phyloP scores from a whole-genome alignment of 768 basidiomycete genomes.

The Suillus bovinus region DNA sequence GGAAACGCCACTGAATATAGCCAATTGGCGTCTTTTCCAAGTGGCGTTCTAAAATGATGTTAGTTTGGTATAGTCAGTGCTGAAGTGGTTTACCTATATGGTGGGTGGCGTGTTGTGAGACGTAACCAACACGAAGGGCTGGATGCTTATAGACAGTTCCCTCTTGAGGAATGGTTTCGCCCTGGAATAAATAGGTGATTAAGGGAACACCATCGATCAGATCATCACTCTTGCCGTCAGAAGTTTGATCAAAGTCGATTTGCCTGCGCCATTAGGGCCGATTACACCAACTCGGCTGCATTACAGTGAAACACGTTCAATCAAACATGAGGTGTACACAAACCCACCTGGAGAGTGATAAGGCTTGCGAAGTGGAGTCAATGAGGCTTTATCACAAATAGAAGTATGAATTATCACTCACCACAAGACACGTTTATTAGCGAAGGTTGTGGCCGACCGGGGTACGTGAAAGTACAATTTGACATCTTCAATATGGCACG shows the following conservation, averaged over 20 bases:
- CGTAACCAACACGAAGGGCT: slow-evolving; percentile 90
- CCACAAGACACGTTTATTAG: slow-evolving; percentile 85
- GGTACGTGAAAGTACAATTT: slow-evolving; percentile 93
- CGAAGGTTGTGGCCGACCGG: slow-evolving; percentile 77
- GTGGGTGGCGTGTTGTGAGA: slow-evolving; percentile 97
- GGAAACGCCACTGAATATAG: slow-evolving; percentile 99
- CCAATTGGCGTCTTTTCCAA: slow-evolving; percentile 95
- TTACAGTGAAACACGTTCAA: slow-evolving; percentile 23
- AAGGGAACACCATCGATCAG: slow-evolving; percentile 8
- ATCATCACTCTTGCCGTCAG: slow-evolving; percentile 60
- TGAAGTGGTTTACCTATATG: slow-evolving; percentile 64
- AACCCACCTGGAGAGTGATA: slow-evolving; percentile 84
- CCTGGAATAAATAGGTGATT: slow-evolving; percentile 43
- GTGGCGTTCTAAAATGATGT: slow-evolving; percentile 66
- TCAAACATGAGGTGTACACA: slow-evolving; percentile 23
- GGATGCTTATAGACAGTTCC: slow-evolving; percentile 95
- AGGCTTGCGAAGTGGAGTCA: slow-evolving; percentile 30
- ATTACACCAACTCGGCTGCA: slow-evolving; percentile 86
- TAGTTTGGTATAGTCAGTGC: slow-evolving; percentile 20
- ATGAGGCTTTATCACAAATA: slow-evolving; percentile 2
- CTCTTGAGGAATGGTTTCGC: slow-evolving; percentile 89
- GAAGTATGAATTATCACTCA: background rate
- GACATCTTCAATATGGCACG: slow-evolving; percentile 93
- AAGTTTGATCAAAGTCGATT: slow-evolving; percentile 94
- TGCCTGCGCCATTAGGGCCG: slow-evolving; percentile 94